Evolutionary conservation across 2,329 filamentous ascomycete species (phyloP).

Genomic region (Beauveria bassiana): DNA sequence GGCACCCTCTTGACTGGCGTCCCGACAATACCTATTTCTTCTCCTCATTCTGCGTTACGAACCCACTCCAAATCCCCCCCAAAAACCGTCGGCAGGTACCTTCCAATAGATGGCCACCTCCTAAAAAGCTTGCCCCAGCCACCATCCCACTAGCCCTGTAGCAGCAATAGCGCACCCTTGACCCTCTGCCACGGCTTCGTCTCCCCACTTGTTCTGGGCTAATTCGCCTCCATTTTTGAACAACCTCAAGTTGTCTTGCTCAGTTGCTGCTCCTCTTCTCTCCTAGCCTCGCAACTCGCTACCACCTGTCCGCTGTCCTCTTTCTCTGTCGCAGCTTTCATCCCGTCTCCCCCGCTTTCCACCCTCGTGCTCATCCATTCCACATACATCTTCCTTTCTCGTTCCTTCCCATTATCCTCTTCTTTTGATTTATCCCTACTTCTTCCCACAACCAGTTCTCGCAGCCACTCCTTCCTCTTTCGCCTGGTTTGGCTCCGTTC

Average conservation of each 20-base stretch:
- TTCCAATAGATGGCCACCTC: not conserved
- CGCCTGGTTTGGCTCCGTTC: slow-evolving; percentile 1
- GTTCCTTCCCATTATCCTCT: slow-evolving; percentile 9
- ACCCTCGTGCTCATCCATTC: slow-evolving; percentile 10
- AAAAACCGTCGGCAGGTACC: too few relatives aligned
- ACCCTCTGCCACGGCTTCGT: not conserved
- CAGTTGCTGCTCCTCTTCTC: not conserved
- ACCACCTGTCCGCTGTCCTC: not conserved
- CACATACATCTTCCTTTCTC: not conserved
- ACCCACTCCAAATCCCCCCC: too few relatives aligned
- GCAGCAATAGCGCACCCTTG: not conserved
- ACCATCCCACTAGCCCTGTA: not conserved
- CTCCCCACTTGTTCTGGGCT: slow-evolving; percentile 7
- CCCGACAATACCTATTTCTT: too few relatives aligned
- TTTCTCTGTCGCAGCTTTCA: slow-evolving; percentile 17
- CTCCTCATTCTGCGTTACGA: too few relatives aligned
- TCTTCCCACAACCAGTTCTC: slow-evolving; percentile 12
- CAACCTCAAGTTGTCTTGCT: not conserved
- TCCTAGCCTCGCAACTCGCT: not conserved
- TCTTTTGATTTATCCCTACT: slow-evolving; percentile 9
- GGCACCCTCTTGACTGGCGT: not conserved
- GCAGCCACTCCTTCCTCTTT: not conserved
- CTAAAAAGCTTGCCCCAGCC: not conserved
- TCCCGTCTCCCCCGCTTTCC: slow-evolving; percentile 16
- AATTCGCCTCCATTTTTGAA: not conserved